These are phyloP conservation scores for Gryganskiella cystojenkinii DNA, from an alignment of 192 early-diverging fungal species.

Conservation along the genomic window DNA sequence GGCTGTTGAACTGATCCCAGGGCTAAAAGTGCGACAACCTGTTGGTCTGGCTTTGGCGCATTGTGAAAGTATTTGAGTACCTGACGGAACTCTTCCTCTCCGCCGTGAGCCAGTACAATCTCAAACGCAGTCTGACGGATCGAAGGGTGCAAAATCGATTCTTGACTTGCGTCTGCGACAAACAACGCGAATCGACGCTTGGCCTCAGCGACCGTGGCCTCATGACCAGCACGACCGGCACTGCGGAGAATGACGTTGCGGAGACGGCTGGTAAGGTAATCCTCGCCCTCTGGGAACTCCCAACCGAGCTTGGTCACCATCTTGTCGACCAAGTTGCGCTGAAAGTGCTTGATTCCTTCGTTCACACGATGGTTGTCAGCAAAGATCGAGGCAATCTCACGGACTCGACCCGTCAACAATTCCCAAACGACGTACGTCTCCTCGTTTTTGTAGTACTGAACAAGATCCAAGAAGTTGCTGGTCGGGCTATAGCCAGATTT, in stretches of 20 bases:
- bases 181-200: conserved; percentile 76
- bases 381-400: conserved; percentile 71
- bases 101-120: conserved; percentile 73
- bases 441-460: conserved; percentile 81
- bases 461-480: conserved; percentile 76
- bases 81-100: conserved; percentile 71
- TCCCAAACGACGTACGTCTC: conserved; percentile 83
- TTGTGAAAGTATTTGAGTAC: conserved; percentile 70
- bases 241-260: conserved; percentile 80
- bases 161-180: conserved; percentile 66
- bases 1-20: conserved; percentile 70
- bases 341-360: conserved; percentile 71
- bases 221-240: conserved; percentile 80
- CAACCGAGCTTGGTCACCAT: conserved; percentile 82
- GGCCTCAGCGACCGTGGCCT: conserved; percentile 71
- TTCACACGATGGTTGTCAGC: conserved; percentile 68
- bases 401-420: conserved; percentile 66
- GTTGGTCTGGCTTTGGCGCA: conserved; percentile 72
- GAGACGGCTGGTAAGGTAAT: conserved; percentile 78
- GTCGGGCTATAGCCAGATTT: conserved; percentile 83
- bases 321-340: conserved; percentile 76
- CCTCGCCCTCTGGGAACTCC: conserved; percentile 78
- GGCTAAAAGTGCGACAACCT: conserved; percentile 69
- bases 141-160: conserved; percentile 79
- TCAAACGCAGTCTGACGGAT: conserved; percentile 77